Evolutionary conservation across 2,329 filamentous ascomycete species (phyloP).

Genomic region (Fusarium sp.): DNA sequence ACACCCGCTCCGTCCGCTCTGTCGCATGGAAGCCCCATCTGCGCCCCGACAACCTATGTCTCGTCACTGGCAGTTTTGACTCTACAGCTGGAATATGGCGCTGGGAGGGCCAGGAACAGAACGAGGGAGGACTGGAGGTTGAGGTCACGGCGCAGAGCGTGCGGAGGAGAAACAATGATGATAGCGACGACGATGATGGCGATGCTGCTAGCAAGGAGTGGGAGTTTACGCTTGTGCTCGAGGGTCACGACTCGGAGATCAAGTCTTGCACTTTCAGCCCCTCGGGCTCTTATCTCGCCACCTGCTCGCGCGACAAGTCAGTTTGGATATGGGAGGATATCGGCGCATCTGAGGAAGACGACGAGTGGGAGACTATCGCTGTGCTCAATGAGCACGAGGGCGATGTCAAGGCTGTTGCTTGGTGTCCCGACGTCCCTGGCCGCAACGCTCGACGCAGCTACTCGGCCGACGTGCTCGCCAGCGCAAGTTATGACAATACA

Average conservation of each 20-base stretch:
- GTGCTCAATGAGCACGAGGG: slow-evolving; percentile 94
- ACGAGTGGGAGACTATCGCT: slow-evolving; percentile 96
- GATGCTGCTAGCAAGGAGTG: slow-evolving; percentile 81
- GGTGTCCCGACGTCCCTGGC: slow-evolving; percentile 78
- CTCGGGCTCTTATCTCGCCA: slow-evolving; percentile 82
- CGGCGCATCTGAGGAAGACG: slow-evolving; percentile 75
- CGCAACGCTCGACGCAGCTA: slow-evolving; percentile 58
- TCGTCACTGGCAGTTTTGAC: slow-evolving; percentile 95
- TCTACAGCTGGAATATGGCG: slow-evolving; percentile 88
- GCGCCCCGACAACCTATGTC: slow-evolving; percentile 70
- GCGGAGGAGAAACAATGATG: slow-evolving; percentile 29
- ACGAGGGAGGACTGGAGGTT: slow-evolving; percentile 51
- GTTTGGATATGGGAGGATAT: slow-evolving; percentile 99
- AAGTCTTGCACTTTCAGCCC: slow-evolving; percentile 80
- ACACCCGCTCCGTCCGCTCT: slow-evolving; percentile 87
- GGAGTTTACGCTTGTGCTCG: slow-evolving; percentile 90
- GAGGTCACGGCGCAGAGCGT: slow-evolving; percentile 50
- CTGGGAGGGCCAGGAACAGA: slow-evolving; percentile 60
- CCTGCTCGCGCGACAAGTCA: slow-evolving; percentile 89
- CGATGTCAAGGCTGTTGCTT: slow-evolving; percentile 93
- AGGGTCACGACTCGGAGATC: slow-evolving; percentile 95
- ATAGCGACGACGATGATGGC: slow-evolving; percentile 45
- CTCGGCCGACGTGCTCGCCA: slow-evolving; percentile 79
- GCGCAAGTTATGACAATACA: slow-evolving; percentile 93
- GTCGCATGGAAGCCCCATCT: slow-evolving; percentile 86